Percentiles rank a stretch among this genome's conserved stretches.
Conservation (phyloP, 176 grass and related monocot genomes). For the Oryza rufipogon region DNA sequence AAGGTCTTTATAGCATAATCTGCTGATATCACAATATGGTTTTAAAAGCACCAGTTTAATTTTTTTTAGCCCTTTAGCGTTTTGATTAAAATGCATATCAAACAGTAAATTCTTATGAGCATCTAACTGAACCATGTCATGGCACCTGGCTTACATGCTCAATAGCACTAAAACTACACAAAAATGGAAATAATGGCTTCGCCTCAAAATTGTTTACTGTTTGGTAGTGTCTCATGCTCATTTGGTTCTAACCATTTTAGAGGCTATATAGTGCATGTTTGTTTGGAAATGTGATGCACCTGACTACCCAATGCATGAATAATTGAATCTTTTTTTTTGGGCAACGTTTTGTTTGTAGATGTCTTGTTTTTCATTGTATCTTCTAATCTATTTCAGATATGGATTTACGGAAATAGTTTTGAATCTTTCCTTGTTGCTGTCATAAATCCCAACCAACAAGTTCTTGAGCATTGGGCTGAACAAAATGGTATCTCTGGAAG, state of each 20-base stretch:
- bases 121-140: too few species aligned
- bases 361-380: constrained; percentile 1
- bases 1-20: background rate
- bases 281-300: background rate
- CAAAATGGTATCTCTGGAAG: constrained; percentile 54
- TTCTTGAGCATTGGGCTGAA: constrained; percentile 68
- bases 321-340: background rate
- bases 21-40: background rate
- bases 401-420: constrained; percentile 96
- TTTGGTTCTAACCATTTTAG: background rate
- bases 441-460: constrained; percentile 77
- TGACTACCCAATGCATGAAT: background rate
- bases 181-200: too few species aligned
- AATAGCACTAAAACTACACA: too few species aligned
- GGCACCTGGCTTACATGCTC: too few species aligned
- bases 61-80: background rate
- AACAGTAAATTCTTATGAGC: too few species aligned
- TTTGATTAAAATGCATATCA: background rate
- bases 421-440: constrained; percentile 82
- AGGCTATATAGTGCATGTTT: background rate
- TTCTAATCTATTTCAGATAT: constrained; percentile 74
- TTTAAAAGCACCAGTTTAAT: background rate
- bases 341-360: background rate
- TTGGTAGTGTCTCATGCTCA: background rate
- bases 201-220: too few species aligned